Evolutionary conservation across 164 flowering plant genomes (phyloP).

Genomic region (grape (Vitis vinifera)): DNA sequence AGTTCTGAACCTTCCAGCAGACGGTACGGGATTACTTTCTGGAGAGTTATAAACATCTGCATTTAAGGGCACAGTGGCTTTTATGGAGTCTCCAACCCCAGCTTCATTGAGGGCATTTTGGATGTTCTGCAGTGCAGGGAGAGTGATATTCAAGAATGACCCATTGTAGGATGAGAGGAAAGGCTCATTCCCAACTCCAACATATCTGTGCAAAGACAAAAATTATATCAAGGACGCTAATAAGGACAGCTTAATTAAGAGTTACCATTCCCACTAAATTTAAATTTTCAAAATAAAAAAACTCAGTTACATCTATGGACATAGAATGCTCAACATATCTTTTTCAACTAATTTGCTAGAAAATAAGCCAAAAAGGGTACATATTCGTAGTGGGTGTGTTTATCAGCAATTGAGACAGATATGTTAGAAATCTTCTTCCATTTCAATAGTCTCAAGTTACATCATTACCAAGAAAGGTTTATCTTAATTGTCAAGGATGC

Average conservation of each 20-base stretch:
- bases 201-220: conserved; percentile 47
- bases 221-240: not conserved
- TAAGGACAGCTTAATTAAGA: not conserved
- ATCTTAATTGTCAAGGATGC: not conserved
- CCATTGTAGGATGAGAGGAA: conserved; percentile 72
- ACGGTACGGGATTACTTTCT: conserved; percentile 41
- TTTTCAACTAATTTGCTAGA: not conserved
- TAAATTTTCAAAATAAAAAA: not conserved
- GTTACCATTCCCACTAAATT: not conserved
- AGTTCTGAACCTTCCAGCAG: conserved; percentile 66
- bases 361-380: not conserved
- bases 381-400: too few species aligned
- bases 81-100: conserved; percentile 62
- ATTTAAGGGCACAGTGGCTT: conserved; percentile 78
- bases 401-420: too few species aligned
- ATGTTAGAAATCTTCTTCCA: too few species aligned
- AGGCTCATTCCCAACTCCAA: conserved; percentile 94
- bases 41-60: conserved; percentile 88
- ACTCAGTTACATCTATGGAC: not conserved
- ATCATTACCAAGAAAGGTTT: not conserved
- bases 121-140: conserved; percentile 80
- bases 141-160: conserved; percentile 39
- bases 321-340: not conserved
- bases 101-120: conserved; percentile 81
- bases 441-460: too few species aligned